Percentiles rank a stretch among this genome's conserved stretches.
Conservation (phyloP, 1,284 basidiomycete genomes). For the Puccinia coronata region DNA sequence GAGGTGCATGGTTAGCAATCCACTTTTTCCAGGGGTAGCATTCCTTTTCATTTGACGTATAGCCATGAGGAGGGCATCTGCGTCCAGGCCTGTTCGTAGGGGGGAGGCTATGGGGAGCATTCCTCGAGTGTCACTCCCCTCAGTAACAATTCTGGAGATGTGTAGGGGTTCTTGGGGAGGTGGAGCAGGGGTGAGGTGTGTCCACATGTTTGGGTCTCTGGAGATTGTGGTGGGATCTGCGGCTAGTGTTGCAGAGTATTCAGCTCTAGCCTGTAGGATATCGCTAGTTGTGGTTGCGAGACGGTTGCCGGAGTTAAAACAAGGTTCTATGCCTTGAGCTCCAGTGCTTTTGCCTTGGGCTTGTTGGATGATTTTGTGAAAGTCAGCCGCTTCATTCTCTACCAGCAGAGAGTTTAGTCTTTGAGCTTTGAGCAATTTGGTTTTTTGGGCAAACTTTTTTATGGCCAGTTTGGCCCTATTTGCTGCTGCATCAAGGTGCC, state of each 20-base stretch:
- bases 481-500: background rate
- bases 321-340: background rate
- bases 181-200: background rate
- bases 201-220: background rate
- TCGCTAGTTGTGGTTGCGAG: background rate
- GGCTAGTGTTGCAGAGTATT: constrained; percentile 10
- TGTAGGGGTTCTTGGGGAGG: too few relatives aligned
- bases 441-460: too few relatives aligned
- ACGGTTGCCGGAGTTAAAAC: background rate
- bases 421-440: too few relatives aligned
- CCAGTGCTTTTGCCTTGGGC: background rate
- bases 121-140: too few relatives aligned
- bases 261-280: background rate
- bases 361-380: background rate
- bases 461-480: too few relatives aligned
- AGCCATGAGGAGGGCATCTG: background rate
- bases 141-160: too few relatives aligned
- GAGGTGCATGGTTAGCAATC: background rate
- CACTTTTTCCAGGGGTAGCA: constrained; percentile 21
- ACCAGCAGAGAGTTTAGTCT: background rate
- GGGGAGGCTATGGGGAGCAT: background rate
- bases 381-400: background rate
- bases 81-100: background rate
- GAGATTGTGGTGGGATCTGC: background rate
- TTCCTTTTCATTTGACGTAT: background rate